phyloP scores from a whole-genome alignment of 768 basidiomycete genomes.

The Tylopilus rubrobrunneus region DNA sequence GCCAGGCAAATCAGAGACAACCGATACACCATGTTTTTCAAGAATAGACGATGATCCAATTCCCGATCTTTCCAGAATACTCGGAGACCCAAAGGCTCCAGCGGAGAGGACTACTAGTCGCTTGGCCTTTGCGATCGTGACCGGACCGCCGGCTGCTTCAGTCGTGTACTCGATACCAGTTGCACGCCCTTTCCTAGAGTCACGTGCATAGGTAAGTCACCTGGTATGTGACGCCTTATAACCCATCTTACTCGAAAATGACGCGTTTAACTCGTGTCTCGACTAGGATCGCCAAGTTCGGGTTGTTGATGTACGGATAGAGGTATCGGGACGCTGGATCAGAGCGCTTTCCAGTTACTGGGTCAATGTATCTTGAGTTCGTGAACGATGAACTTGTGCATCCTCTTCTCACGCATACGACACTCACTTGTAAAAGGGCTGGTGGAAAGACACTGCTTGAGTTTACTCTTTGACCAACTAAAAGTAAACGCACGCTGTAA shows the following conservation, averaged over 20 bases:
- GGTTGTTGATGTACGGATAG: background rate
- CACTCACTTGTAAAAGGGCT: slow-evolving; percentile 20
- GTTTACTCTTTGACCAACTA: no score
- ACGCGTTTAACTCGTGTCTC: slow-evolving; percentile 3
- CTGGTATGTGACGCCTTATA: background rate
- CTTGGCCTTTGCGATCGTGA: background rate
- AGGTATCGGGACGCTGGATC: slow-evolving; percentile 3
- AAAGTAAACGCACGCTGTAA: slow-evolving; percentile 18
- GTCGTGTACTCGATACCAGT: slow-evolving; percentile 1
- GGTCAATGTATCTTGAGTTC: background rate
- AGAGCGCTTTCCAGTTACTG: slow-evolving; percentile 1
- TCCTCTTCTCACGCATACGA: background rate
- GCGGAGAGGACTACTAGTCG: slow-evolving; percentile 3
- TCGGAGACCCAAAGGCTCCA: slow-evolving; percentile 4
- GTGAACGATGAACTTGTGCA: background rate
- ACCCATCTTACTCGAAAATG: background rate
- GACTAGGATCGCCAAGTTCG: background rate
- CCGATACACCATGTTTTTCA: background rate
- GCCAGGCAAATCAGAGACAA: background rate
- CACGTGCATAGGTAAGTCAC: background rate
- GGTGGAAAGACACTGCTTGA: background rate
- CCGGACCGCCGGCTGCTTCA: background rate
- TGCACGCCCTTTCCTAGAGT: background rate
- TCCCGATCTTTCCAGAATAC: slow-evolving; percentile 9
- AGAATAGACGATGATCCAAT: slow-evolving; percentile 1